Evolutionary conservation across 2,329 filamentous ascomycete genomes (phyloP), one percentile per base, ranked within the genome.

Genomic region (Microdochium nivale): DNA sequence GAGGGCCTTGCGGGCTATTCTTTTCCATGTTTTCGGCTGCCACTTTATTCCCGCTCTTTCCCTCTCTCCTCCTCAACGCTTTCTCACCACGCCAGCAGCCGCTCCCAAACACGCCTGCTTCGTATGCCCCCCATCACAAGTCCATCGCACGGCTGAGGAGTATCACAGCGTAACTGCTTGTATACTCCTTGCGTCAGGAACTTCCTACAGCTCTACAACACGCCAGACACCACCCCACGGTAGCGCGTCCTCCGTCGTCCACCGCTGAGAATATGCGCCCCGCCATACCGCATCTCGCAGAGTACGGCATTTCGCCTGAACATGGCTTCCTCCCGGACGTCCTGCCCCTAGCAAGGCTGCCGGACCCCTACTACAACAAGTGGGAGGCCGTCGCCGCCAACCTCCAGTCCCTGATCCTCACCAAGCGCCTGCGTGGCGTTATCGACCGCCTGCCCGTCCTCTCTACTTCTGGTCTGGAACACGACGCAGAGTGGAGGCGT

Each of bases 371-470:
- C 74, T 99, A 97, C 70, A 85, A 88, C 68, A 89, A 90, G 65
- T 99, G 94, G 94, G 94, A 99, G 71, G 81, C 86, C 47, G 79
- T 96, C 49, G 81, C 86, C 32, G 80, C 84, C 59, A 96, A 96
- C 63, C 77, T 99, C 27, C 94, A 96, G 70, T 83, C 85, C 13
- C 75, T 97, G 54, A 84, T 97, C 49, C 78, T 96, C 52, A 95
- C 86, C 69, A 89, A 87, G 67, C 84, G 91, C 54, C 76, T 99
- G 56, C 85, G 90, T 47, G 80, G 83, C 49, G 82, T 91, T 54
- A 80, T 97, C 53, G 86, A 96, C 59, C 77, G 79, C 46, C 78
- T 99, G 54, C 90, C 92, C 8, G 76, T 95, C 51, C 81, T 99
- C 55, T 90, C 88, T 50, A 95, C 91, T 47, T 77, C 83, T 58